Base-by-base conservation (phyloP, 1,284 basidiomycete species). In the Phellinidium pouzarii region DNA sequence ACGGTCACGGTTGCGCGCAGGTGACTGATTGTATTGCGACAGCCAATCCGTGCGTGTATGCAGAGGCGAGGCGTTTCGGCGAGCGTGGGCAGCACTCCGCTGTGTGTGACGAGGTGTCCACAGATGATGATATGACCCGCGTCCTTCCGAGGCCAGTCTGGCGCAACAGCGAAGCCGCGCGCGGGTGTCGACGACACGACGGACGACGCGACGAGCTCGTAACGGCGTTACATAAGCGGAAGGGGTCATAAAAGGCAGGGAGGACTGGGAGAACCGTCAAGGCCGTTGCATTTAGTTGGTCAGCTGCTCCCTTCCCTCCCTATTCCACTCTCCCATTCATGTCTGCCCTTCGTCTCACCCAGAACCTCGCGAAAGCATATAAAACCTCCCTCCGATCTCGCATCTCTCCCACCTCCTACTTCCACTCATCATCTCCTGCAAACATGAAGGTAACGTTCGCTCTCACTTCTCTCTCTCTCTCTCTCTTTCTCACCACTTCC, bases 361-460 rank as follows among this genome's bases (percentile, higher is more conserved):
- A 52, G 40, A 20, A n/a, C 14, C 37, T 56, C 31, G 44, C 49
- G 7, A 56, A 34, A 42, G 40, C 54, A 48, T 56, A 56, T 56
- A 56, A 56, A 27, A 36, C 44, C 44, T 38, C 54, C n/a, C 19
- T 51, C 34, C 48, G 44, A 23, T 50, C 53, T 22, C 53, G 37
- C 20, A 37, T 56, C 40, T 34, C 50, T n/a, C n/a, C n/a, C 29
- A 56, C 41, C 41, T 56, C 54, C 38, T 38, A 48, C 12, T 56
- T 56, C 47, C 54, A 56, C 46, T 56, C 54, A 4, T 52, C 54
- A 34, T 31, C 50, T 26, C 50, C 42, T 20, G 36, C 44, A 43
- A 59, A 57, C 49, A 63, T 65, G 61, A 62, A 62, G 62, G 63
- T 62, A 38, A n/a, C 42, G 17, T 14, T 22, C 19, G 19, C 27